Evolutionary conservation across 345 rosid genomes (phyloP), one percentile per base, ranked within the genome.

Genomic region (Carallia pectinifolia): DNA sequence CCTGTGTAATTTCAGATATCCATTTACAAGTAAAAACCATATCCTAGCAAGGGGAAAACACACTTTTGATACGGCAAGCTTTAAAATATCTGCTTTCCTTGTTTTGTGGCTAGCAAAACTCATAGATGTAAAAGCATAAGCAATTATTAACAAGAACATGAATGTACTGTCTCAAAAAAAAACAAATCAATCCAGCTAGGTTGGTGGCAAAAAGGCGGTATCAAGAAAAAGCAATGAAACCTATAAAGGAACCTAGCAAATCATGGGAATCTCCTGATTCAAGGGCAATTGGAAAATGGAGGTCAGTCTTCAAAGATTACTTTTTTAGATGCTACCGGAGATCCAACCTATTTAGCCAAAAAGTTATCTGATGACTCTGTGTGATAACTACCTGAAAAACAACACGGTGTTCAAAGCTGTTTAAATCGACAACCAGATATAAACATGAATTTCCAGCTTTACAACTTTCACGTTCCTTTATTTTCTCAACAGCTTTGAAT

Each of bases 381-480:
- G 29, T 31, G 64, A 27, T 63, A 5, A 47, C 15, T 77, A 95
- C 99, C 99, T 92, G 97, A 76, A 92, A 92, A 71, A 92, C 97
- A 76, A 92, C 99, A 69, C 96, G 87, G 74, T 95, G 99, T 73
- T 95, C 99, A 50, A 95, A 90, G 67, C 97, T 81, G 77, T 90
- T 86, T 82, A 95, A 92, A 82, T 95, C 96, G 66, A 90, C 85
- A 65, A 92, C 85, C 83, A 92, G 79, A 82, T 92, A 92, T 40
- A 88, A 68, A 79, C 83, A 64, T 50, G 96, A 90, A 77, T 82
- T 87, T 74, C 92, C 97, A 82, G 71, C 85, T 84, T 71, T 88
- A 69, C 61, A 74, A 81, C 87, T 86, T 77, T 92, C 97, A 63
- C 79, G 85, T 50, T 87, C 97, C 86, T 92, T 95, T 62, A 89